Evolutionary conservation across 2,329 filamentous ascomycete species (phyloP), one percentile per base, ranked within the genome.

Genomic region (Sporothrix dimorphospora): DNA sequence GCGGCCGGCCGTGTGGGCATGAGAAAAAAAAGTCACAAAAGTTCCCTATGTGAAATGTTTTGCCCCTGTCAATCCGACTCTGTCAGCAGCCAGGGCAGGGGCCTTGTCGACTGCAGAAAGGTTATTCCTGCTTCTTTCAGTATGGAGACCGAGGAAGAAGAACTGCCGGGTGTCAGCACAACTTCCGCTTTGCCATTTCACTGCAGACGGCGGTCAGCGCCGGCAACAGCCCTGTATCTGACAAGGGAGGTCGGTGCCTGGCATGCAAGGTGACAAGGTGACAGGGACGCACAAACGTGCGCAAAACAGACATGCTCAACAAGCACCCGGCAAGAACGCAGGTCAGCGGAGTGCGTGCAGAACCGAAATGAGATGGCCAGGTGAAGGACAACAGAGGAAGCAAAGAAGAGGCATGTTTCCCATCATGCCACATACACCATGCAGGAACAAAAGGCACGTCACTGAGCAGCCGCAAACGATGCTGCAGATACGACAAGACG

Each of bases 331-430:
- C n/a, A 45, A 6, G 7, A 14, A 65, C 59, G 59, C 38, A 65
- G 38, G 59, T 27, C 59, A 65, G 59, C 38, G 59, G 63, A 66
- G 63, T 40, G 57, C 24, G 34, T 53, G 65, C 65, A 53, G 65
- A 68, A 40, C 24, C 65, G 65, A 68, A 24, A 68, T 40, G 47
- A 24, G 19, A 19, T 63, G 38, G 34, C 38, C 45, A 42, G 59
- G 38, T 45, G 38, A 63, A 47, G 8, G 21, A 30, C n/a, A 30
- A 34, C 6, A 45, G 4, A n/a, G 1, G 11, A 12, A 5, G 6
- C 4, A 21, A 42, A 14, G 24, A 42, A 24, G 9, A 8, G n/a
- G 11, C n/a, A 66, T 27, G 61, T n/a, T 30, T 49, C 16, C 3
- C 40, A 19, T 47, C 16, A 21, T 30, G 61, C 21, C 40, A 16